A percentile compares a stretch with the other conserved stretches of the same genome.
Evolutionary conservation across 352 stramenopile genomes (phyloP).

Genomic region (Blastocystis sp.): DNA sequence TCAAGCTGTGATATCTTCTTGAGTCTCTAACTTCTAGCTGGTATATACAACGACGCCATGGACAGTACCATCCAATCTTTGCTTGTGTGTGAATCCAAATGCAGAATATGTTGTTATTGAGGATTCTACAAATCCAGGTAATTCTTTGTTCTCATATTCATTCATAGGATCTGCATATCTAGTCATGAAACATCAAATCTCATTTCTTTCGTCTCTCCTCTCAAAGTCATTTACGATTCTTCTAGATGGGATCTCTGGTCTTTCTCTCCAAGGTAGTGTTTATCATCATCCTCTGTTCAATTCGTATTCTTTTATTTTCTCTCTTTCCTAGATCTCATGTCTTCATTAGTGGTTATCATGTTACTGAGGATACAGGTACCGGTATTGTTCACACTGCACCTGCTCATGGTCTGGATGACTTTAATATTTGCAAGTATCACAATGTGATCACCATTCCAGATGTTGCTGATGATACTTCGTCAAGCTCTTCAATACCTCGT

Average conservation of each 20-base stretch:
- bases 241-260: not conserved
- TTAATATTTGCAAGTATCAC: conserved; percentile 67
- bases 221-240: not conserved
- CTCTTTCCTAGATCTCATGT: conserved; percentile 62
- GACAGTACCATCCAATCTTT: conserved; percentile 93
- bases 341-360: conserved; percentile 87
- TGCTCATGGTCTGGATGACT: conserved; percentile 92
- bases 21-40: not conserved
- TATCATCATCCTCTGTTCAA: conserved; percentile 50
- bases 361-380: conserved; percentile 91
- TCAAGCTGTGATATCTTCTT: not conserved
- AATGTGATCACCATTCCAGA: conserved; percentile 9
- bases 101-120: conserved; percentile 85
- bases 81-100: conserved; percentile 86
- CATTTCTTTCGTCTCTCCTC: not conserved
- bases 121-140: not conserved
- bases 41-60: conserved; percentile 98
- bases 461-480: not conserved
- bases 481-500: not conserved
- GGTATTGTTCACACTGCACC: conserved; percentile 96
- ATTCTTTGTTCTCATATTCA: not conserved
- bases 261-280: not conserved
- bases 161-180: not conserved
- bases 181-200: not conserved
- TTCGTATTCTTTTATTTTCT: not conserved